phyloP scores from a whole-genome alignment of 192 early-diverging fungal genomes.

The Rhizoclosmatium sp. region DNA sequence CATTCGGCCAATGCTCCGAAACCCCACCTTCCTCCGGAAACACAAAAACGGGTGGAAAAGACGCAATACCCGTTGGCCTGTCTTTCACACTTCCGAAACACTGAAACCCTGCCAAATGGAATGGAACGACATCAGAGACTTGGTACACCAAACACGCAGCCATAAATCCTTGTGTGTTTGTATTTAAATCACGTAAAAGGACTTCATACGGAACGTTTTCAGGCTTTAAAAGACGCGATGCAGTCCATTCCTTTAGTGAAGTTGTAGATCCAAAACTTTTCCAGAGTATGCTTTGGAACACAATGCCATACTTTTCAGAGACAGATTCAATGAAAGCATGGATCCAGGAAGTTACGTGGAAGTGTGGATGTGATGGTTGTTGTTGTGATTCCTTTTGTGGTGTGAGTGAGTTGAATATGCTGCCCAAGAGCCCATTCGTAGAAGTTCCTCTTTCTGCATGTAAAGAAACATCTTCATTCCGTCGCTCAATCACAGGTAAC shows the following conservation, averaged over 20 bases:
- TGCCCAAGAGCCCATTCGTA: not conserved
- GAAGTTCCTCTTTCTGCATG: not conserved
- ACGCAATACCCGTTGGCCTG: slow-evolving; percentile 1
- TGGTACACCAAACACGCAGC: slow-evolving; percentile 1
- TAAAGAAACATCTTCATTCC: too few species aligned
- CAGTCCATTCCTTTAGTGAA: not conserved
- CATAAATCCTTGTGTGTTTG: not conserved
- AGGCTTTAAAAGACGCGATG: not conserved
- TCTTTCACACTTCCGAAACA: not conserved
- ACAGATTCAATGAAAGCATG: not conserved
- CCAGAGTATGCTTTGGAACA: slow-evolving; percentile 7
- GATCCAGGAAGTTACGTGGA: slow-evolving; percentile 13
- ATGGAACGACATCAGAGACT: slow-evolving; percentile 6
- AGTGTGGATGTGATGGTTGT: not conserved
- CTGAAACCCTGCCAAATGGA: slow-evolving; percentile 1
- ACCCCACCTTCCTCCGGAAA: not conserved
- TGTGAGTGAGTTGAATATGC: not conserved
- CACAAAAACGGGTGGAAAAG: not conserved
- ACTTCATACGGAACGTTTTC: not conserved
- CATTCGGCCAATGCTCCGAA: too few species aligned
- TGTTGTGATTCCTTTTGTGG: not conserved
- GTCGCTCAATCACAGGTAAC: not conserved
- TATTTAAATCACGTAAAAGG: not conserved
- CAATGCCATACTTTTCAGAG: slow-evolving; percentile 7
- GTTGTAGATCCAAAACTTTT: not conserved